Conservation (phyloP, 228 moss, liverwort and hornwort species). For the Sphagnum fallax region DNA sequence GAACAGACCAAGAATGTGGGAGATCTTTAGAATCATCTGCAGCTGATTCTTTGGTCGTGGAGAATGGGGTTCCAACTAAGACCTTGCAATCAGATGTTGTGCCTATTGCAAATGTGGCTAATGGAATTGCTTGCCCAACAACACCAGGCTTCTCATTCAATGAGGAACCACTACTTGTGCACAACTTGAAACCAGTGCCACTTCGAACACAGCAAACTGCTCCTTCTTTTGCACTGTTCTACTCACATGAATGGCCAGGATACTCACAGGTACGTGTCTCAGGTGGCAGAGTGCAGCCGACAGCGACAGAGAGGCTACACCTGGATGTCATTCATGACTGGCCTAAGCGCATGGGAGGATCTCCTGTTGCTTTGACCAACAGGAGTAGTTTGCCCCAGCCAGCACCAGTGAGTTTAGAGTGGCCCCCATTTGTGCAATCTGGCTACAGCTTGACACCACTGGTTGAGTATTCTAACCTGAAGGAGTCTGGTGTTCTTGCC, state of each 20-base stretch:
- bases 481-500: constrained; percentile 50
- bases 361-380: constrained; percentile 30
- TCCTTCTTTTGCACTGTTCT: constrained; percentile 54
- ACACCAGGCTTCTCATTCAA: constrained; percentile 24
- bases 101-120: constrained; percentile 21
- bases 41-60: background rate
- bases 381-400: constrained; percentile 21
- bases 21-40: constrained; percentile 5
- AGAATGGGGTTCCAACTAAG: background rate
- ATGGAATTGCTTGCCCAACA: constrained; percentile 27
- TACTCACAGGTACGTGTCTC: constrained; percentile 68
- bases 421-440: constrained; percentile 57
- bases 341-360: constrained; percentile 48
- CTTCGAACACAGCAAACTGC: constrained; percentile 40
- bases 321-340: constrained; percentile 71
- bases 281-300: constrained; percentile 60
- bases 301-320: constrained; percentile 80
- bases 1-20: constrained; percentile 14
- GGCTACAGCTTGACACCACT: constrained; percentile 51
- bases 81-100: background rate
- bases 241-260: constrained; percentile 86
- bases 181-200: constrained; percentile 48
- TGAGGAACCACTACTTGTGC: constrained; percentile 42
- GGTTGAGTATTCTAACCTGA: constrained; percentile 27
- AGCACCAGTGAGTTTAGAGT: constrained; percentile 51